Base-by-base conservation (phyloP, 768 basidiomycete genomes). In the Boletus coccyginus region DNA sequence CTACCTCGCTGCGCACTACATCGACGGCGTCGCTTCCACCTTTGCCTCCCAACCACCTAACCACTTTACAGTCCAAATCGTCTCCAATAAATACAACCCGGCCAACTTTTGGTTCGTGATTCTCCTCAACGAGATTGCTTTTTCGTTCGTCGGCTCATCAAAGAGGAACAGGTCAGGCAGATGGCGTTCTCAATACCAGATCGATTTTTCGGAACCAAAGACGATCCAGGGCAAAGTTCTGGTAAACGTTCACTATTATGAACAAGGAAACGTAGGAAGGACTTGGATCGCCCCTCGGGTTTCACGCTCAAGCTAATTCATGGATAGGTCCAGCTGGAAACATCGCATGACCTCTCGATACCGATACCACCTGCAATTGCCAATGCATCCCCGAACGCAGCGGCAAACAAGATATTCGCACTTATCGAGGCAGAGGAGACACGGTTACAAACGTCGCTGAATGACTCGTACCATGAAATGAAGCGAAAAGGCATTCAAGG, bases 51-150 rank as follows among this genome's bases (percentile, higher is more conserved):
- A 74, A 36, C 77, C 74, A 29, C 72, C 73, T 24, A 76, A 68
- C 19, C 75, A 74, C 48, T 94, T 84, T 64, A 78, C 81, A 16
- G 70, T 97, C 42, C 90, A 94, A 67, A 75, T 97, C 53, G 94
- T 96, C n/a, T 89, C 92, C 19, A 96, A 97, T 71, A 93, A 94
- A 68, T 98, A 98, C 74, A 98, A 96, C 67, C 90, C 92, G 0
- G 73, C 82, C 21, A 98, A 98, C 71, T 98, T 82, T 74, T 98
- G 96, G 96, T 94, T 53, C 50, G 60, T 55, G n/a, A 5, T 44
- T 27, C 6, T 35, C 27, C 41, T 43, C 55, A 7, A 32, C 5
- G 7, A 19, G 4, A 0, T 36, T 29, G 8, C 16, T 12, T 36
- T 27, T 4, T 27, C 27, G 27, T 27, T 1, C 8, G 24, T 48